These are phyloP conservation scores for Populus hybrid DNA, from an alignment of 441 rosid species.

Conservation along the genomic window DNA sequence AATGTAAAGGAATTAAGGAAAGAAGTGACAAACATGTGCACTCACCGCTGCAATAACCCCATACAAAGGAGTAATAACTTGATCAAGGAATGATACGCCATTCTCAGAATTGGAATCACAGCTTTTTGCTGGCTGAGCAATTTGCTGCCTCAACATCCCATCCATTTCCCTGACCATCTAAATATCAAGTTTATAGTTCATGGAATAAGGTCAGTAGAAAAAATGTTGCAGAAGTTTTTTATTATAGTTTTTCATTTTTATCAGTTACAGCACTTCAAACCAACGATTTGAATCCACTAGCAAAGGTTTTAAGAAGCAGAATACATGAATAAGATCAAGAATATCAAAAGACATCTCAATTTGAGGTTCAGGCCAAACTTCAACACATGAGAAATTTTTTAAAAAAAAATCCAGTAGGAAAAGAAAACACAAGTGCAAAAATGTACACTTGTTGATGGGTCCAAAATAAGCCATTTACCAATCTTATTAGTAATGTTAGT, in stretches of 20 bases:
- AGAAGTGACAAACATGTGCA: background rate
- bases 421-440: background rate
- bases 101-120: constrained; percentile 45
- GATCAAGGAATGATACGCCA: constrained; percentile 77
- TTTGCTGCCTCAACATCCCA: constrained; percentile 65
- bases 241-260: background rate
- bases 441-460: background rate
- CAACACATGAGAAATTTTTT: background rate
- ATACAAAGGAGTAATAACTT: constrained; percentile 78
- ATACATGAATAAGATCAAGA: background rate
- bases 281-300: background rate
- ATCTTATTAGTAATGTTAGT: background rate
- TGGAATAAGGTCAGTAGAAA: background rate
- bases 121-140: constrained; percentile 80
- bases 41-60: constrained; percentile 88
- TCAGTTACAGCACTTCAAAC: constrained; percentile 1
- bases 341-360: background rate
- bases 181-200: constrained; percentile 17
- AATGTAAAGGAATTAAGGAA: background rate
- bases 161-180: constrained; percentile 99
- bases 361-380: background rate
- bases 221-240: background rate
- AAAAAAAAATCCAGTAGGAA: background rate
- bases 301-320: background rate
- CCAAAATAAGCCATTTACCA: background rate